Percentiles rank a stretch among this genome's conserved stretches.
These are phyloP conservation scores for Galeopsis tetrahit DNA, from an alignment of 257 asterid genomes.

Conservation along the genomic window DNA sequence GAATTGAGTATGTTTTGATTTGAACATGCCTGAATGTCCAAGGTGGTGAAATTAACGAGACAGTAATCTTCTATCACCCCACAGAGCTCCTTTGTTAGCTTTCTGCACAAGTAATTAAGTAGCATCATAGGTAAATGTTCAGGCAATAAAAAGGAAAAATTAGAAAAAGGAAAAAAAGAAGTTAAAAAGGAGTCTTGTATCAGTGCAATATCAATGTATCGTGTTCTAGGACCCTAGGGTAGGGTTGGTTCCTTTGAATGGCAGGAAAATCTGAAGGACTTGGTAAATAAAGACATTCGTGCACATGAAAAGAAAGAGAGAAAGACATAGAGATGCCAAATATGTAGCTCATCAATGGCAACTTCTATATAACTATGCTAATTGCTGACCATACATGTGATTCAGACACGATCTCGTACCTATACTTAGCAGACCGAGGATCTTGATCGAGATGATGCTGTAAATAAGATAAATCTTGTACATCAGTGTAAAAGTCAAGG, in stretches of 20 bases:
- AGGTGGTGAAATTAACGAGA: constrained; percentile 80
- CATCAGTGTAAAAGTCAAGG: constrained; percentile 97
- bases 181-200: constrained; percentile 7
- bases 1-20: constrained; percentile 24
- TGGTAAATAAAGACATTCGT: background rate
- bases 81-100: constrained; percentile 94
- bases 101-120: constrained; percentile 48
- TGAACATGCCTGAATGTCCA: constrained; percentile 82
- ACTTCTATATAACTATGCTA: constrained; percentile 1
- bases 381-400: constrained; percentile 16
- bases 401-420: constrained; percentile 45
- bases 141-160: background rate
- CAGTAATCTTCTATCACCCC: constrained; percentile 83
- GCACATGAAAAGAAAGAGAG: constrained; percentile 9
- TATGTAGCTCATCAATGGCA: background rate
- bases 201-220: background rate
- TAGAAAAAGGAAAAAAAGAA: background rate
- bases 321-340: constrained; percentile 10
- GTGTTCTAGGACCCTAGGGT: background rate
- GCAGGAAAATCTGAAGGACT: background rate
- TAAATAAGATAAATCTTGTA: constrained; percentile 81
- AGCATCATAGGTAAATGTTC: background rate
- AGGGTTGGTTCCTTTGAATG: too few relatives aligned
- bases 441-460: constrained; percentile 86
- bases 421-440: constrained; percentile 83